Conservation (phyloP, 495 filamentous ascomycete genomes). For the Xylaria longipes region DNA sequence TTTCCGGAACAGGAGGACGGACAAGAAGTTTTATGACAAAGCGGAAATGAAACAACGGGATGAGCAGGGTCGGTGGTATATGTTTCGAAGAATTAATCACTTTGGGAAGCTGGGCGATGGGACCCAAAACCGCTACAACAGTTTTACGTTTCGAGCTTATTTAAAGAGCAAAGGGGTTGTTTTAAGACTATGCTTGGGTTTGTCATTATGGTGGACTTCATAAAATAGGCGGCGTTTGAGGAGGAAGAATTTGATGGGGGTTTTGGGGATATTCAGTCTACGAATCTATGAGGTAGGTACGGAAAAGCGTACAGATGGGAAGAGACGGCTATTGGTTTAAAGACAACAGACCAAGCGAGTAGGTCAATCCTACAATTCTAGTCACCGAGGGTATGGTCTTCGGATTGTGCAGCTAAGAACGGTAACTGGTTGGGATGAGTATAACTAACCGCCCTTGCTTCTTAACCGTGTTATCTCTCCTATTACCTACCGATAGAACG, state of each 20-base stretch:
- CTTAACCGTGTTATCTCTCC: not conserved
- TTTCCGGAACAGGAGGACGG: constrained; percentile 69
- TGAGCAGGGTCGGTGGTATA: not conserved
- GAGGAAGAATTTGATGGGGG: not conserved
- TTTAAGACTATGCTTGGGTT: constrained; percentile 14
- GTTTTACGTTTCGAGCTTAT: constrained; percentile 10
- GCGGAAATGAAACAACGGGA: not conserved
- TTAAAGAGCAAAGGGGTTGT: not conserved
- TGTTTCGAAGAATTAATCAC: not conserved
- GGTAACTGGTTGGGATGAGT: not conserved
- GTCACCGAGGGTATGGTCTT: not conserved
- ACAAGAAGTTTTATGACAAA: constrained; percentile 52
- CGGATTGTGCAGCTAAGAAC: not conserved
- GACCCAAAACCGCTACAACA: not conserved
- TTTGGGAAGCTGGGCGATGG: not conserved
- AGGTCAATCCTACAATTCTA: not conserved
- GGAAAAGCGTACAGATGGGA: constrained; percentile 1
- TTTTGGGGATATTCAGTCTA: constrained; percentile 4
- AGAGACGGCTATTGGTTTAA: not conserved
- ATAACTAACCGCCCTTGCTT: not conserved
- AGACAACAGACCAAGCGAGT: not conserved
- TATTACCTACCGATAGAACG: not conserved
- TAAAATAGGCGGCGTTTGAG: constrained; percentile 12
- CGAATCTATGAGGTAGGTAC: not conserved
- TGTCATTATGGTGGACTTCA: not conserved